A percentile compares a stretch with the other conserved stretches of the same genome.
Evolutionary conservation across 148 eudicot genomes (phyloP).

Genomic region (Fagopyrum tataricum): DNA sequence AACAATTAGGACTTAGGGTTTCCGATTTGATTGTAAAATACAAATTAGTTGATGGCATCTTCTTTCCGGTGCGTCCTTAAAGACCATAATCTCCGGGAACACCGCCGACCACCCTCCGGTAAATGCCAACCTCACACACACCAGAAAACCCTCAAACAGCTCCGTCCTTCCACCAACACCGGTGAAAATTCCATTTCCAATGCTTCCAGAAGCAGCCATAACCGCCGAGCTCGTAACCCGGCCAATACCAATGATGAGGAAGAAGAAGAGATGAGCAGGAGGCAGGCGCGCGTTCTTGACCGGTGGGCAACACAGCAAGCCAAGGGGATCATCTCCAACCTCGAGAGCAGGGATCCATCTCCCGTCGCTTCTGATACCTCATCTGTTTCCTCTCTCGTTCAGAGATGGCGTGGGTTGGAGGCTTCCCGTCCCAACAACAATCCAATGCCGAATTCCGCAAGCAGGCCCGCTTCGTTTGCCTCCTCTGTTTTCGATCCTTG

Average conservation of each 20-base stretch:
- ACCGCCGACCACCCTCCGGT: conserved; percentile 7
- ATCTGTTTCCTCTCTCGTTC: conserved; percentile 60
- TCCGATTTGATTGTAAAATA: too few species aligned
- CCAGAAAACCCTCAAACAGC: conserved; percentile 9
- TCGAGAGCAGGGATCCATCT: conserved; percentile 13
- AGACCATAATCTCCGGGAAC: conserved; percentile 30
- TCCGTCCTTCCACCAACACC: conserved; percentile 9
- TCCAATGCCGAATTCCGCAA: neutral
- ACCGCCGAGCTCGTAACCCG: too few species aligned
- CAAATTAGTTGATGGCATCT: conserved; percentile 12
- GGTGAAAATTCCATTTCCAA: conserved; percentile 5
- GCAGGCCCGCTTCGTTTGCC: neutral
- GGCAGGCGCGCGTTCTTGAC: too few species aligned
- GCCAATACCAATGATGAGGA: too few species aligned
- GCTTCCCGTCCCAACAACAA: neutral
- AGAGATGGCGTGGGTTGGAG: conserved; percentile 41
- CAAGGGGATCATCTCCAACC: conserved; percentile 15
- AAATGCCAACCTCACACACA: too few species aligned
- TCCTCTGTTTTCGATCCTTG: conserved; percentile 12
- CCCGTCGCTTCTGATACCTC: conserved; percentile 21
- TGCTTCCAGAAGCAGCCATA: neutral
- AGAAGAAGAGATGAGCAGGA: too few species aligned
- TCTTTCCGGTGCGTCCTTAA: conserved; percentile 46
- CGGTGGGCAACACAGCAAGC: too few species aligned
- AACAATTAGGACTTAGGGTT: too few species aligned